A percentile compares a stretch with the other conserved stretches of the same genome.
These are phyloP conservation scores for Penicillium bovifimosum DNA, from an alignment of 495 filamentous ascomycete genomes.

Conservation along the genomic window DNA sequence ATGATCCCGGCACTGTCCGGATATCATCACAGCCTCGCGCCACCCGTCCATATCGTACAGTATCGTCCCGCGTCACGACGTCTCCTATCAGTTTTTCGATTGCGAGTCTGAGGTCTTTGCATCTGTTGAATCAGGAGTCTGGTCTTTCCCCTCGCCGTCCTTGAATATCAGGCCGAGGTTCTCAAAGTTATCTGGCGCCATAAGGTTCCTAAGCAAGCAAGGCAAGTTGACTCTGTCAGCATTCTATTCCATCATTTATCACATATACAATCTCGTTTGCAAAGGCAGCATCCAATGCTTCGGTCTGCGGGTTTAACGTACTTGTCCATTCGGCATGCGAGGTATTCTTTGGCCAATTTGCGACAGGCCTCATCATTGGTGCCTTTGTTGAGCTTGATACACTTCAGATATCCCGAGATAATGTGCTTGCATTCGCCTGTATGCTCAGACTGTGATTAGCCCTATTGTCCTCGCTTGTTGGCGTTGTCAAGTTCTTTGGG, in stretches of 20 bases:
- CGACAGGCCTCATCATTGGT: constrained; percentile 84
- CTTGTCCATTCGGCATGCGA: constrained; percentile 92
- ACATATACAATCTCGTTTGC: not conserved
- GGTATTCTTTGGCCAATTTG: constrained; percentile 76
- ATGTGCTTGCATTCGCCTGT: constrained; percentile 90
- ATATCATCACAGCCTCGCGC: not conserved
- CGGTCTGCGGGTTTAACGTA: constrained; percentile 41
- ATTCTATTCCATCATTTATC: not conserved
- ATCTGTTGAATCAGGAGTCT: not conserved
- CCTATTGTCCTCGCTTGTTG: not conserved
- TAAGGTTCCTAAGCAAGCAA: constrained; percentile 64
- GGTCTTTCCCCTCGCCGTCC: constrained; percentile 22
- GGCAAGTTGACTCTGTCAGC: constrained; percentile 2
- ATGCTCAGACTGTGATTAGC: constrained; percentile 11
- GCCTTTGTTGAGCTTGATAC: constrained; percentile 74
- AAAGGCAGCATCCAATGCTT: too few relatives aligned
- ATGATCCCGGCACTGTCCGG: constrained; percentile 13
- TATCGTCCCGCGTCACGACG: constrained; percentile 14
- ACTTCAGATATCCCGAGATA: constrained; percentile 76
- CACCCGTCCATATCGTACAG: constrained; percentile 10
- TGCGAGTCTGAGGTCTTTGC: not conserved
- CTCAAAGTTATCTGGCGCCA: constrained; percentile 89
- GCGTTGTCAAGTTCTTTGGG: not conserved
- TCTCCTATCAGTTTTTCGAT: constrained; percentile 5
- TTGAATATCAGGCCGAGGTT: constrained; percentile 79